Conservation (phyloP, 202 grass and related monocot species). For the Panicum virgatum region DNA sequence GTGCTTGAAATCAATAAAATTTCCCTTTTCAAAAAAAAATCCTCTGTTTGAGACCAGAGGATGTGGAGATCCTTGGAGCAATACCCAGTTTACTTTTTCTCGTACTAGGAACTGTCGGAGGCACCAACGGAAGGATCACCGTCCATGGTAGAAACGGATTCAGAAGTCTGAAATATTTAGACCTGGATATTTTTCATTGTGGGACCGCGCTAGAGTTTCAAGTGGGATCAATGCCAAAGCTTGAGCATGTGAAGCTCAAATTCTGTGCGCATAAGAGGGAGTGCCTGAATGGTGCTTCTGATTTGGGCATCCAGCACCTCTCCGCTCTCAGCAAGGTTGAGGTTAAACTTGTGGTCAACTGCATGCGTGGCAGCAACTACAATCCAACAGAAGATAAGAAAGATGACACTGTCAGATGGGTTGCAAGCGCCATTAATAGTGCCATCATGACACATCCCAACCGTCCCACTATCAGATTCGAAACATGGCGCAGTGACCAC, state of each 20-base stretch:
- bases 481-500: too few species aligned
- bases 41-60: not conserved
- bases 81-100: not conserved
- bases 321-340: not conserved
- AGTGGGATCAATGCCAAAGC: not conserved
- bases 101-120: not conserved
- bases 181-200: not conserved
- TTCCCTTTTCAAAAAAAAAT: too few species aligned
- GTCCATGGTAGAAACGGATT: not conserved
- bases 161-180: not conserved
- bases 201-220: not conserved
- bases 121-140: not conserved
- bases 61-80: not conserved
- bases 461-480: not conserved
- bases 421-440: not conserved
- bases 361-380: rapidly evolving
- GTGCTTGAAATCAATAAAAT: too few species aligned
- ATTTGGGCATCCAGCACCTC: not conserved
- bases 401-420: not conserved
- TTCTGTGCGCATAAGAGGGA: not conserved
- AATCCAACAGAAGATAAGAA: not conserved
- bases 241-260: not conserved
- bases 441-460: not conserved
- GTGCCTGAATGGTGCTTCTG: not conserved
- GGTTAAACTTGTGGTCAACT: not conserved